phyloP scores from a whole-genome alignment of 1,139 yeast species.

The Kodamaea plutei region DNA sequence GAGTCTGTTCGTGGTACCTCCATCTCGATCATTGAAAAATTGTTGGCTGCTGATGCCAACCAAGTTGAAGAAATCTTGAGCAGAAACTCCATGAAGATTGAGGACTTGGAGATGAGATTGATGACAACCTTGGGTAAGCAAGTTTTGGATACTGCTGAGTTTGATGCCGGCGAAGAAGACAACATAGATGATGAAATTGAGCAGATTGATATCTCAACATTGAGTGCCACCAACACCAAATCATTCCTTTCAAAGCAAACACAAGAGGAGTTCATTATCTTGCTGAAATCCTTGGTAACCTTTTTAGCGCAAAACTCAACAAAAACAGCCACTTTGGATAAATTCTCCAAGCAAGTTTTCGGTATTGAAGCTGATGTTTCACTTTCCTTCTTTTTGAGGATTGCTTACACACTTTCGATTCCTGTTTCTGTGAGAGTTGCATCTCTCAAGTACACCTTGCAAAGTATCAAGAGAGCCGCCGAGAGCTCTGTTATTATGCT shows the following conservation, averaged over 20 bases:
- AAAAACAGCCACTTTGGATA: constrained; percentile 14
- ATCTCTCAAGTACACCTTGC: constrained; percentile 39
- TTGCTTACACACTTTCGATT: constrained; percentile 50
- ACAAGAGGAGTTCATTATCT: constrained; percentile 36
- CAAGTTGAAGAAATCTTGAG: constrained; percentile 30
- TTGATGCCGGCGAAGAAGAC: constrained; percentile 18
- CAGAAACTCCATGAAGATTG: constrained; percentile 37
- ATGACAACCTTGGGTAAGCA: constrained; percentile 50
- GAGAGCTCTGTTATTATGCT: constrained; percentile 16
- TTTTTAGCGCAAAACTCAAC: constrained; percentile 20
- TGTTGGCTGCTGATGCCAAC: constrained; percentile 21
- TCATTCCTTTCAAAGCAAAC: constrained; percentile 41
- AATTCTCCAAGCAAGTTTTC: constrained; percentile 23
- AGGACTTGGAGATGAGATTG: constrained; percentile 62
- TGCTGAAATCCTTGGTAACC: constrained; percentile 31
- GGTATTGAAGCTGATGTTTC: constrained; percentile 28
- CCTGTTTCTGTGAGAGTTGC: constrained; percentile 54
- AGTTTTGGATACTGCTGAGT: constrained; percentile 13
- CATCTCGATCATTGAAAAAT: constrained; percentile 42
- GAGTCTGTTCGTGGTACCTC: constrained; percentile 26
- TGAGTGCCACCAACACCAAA: constrained; percentile 16
- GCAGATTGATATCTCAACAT: constrained; percentile 15
- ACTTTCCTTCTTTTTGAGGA: constrained; percentile 55
- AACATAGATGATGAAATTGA: constrained; percentile 12
- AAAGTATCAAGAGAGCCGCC: constrained; percentile 31